phyloP scores from a whole-genome alignment of 129 eudicot species.

The Tagetes erecta region DNA sequence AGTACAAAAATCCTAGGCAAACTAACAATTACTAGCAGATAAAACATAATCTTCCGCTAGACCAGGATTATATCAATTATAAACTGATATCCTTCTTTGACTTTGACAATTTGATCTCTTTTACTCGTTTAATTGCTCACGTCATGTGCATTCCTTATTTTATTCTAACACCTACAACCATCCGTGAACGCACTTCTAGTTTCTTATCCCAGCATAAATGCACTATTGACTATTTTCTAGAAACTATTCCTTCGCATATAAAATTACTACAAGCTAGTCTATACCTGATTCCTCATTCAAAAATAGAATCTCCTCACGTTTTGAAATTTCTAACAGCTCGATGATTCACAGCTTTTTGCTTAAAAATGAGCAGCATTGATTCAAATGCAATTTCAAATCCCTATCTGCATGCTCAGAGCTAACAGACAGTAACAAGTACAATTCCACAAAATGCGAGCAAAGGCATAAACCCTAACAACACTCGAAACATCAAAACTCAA shows the following conservation, averaged over 20 bases:
- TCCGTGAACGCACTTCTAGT: slow-evolving; percentile 22
- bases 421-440: background rate
- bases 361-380: slow-evolving; percentile 4
- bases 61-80: slow-evolving; percentile 1
- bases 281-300: slow-evolving; percentile 17
- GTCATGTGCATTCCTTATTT: slow-evolving; percentile 15
- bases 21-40: slow-evolving; percentile 12
- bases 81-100: background rate
- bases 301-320: background rate
- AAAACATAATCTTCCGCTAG: slow-evolving; percentile 14
- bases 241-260: slow-evolving; percentile 7
- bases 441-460: slow-evolving; percentile 16
- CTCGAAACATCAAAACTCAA: background rate
- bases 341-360: background rate
- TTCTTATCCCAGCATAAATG: slow-evolving; percentile 13
- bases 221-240: slow-evolving; percentile 2
- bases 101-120: slow-evolving; percentile 8
- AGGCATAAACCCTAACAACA: slow-evolving; percentile 21
- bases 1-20: slow-evolving; percentile 15
- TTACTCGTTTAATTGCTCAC: slow-evolving; percentile 1
- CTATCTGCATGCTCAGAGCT: slow-evolving; percentile 5
- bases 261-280: slow-evolving; percentile 12
- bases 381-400: slow-evolving; percentile 18
- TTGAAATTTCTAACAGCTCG: background rate
- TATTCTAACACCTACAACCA: slow-evolving; percentile 20